Percentiles rank a stretch among this genome's conserved stretches.
These are phyloP conservation scores for Pinguiococcus pyrenoidosus DNA, from an alignment of 108 stramenopile genomes.

Conservation along the genomic window DNA sequence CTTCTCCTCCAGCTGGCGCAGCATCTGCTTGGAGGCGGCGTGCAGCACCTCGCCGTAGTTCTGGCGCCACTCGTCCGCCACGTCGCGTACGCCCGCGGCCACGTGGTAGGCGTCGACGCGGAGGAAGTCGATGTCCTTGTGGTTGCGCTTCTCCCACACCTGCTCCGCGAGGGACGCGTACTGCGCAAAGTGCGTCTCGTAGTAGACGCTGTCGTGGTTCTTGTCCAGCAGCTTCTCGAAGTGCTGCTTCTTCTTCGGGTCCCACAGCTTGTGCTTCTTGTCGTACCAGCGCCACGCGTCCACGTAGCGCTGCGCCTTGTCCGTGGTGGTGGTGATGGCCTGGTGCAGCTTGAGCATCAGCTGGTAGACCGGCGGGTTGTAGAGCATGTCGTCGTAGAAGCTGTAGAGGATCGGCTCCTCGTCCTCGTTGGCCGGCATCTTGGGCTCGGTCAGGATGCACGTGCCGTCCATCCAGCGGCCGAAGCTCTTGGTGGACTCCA, in stretches of 20 bases:
- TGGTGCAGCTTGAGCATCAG: slow-evolving; percentile 35
- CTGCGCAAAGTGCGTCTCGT: slow-evolving; percentile 30
- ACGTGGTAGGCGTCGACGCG: slow-evolving; percentile 42
- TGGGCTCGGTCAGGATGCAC: slow-evolving; percentile 30
- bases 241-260: slow-evolving; percentile 27
- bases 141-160: slow-evolving; percentile 9
- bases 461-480: slow-evolving; percentile 55
- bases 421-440: slow-evolving; percentile 32
- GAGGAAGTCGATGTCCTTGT: slow-evolving; percentile 47
- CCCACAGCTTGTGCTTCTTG: slow-evolving; percentile 45
- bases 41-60: slow-evolving; percentile 43
- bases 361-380: slow-evolving; percentile 41
- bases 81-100: slow-evolving; percentile 29
- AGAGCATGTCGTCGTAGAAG: slow-evolving; percentile 45
- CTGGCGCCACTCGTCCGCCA: slow-evolving; percentile 36
- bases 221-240: slow-evolving; percentile 41
- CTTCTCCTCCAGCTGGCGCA: slow-evolving; percentile 19
- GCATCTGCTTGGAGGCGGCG: slow-evolving; percentile 18
- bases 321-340: slow-evolving; percentile 25
- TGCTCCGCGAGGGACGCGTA: slow-evolving; percentile 27
- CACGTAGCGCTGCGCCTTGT: slow-evolving; percentile 29
- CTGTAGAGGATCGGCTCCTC: slow-evolving; percentile 44
- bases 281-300: slow-evolving; percentile 45
- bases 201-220: slow-evolving; percentile 26
- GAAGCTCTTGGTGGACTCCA: slow-evolving; percentile 41